These are phyloP conservation scores for Hypomontagnella monticulosa DNA, from an alignment of 495 filamentous ascomycete genomes.

Conservation along the genomic window DNA sequence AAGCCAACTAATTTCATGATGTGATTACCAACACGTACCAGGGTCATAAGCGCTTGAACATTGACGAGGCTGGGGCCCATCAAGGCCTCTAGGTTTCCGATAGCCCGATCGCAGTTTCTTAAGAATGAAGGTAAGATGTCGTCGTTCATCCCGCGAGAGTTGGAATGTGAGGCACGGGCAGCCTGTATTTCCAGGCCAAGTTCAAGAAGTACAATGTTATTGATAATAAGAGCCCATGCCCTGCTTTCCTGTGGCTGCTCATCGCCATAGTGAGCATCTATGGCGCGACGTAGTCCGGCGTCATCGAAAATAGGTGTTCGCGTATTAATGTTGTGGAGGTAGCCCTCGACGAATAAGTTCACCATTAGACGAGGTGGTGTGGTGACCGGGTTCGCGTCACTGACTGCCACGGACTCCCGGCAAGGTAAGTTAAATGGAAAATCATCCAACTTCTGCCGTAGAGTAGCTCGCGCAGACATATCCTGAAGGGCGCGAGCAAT, in stretches of 20 bases:
- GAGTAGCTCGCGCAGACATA: slow-evolving; percentile 6
- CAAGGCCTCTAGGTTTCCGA: slow-evolving; percentile 17
- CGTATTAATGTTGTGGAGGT: slow-evolving; percentile 26
- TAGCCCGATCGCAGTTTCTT: slow-evolving; percentile 33
- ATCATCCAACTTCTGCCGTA: slow-evolving; percentile 10
- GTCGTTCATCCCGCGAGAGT: slow-evolving; percentile 13
- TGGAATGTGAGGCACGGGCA: slow-evolving; percentile 9
- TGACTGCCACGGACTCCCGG: slow-evolving; percentile 6
- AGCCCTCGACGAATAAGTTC: slow-evolving; percentile 30
- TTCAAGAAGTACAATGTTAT: slow-evolving; percentile 29
- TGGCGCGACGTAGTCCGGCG: slow-evolving; percentile 4
- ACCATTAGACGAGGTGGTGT: slow-evolving; percentile 25
- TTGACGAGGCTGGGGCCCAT: slow-evolving; percentile 16
- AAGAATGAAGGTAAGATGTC: slow-evolving; percentile 33
- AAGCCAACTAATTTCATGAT: background rate
- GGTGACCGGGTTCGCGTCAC: slow-evolving; percentile 21
- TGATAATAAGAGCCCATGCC: slow-evolving; percentile 31
- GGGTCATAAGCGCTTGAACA: slow-evolving; percentile 24
- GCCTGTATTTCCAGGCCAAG: slow-evolving; percentile 29
- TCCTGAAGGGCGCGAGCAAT: slow-evolving; percentile 5
- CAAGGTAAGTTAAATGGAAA: slow-evolving; percentile 20
- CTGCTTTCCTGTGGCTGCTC: background rate
- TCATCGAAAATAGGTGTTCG: slow-evolving; percentile 35
- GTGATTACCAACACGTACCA: slow-evolving; percentile 17
- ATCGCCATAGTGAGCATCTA: slow-evolving; percentile 22